These are phyloP conservation scores for Thermoascus crustaceus DNA, from an alignment of 2,329 filamentous ascomycete genomes.

Conservation along the genomic window DNA sequence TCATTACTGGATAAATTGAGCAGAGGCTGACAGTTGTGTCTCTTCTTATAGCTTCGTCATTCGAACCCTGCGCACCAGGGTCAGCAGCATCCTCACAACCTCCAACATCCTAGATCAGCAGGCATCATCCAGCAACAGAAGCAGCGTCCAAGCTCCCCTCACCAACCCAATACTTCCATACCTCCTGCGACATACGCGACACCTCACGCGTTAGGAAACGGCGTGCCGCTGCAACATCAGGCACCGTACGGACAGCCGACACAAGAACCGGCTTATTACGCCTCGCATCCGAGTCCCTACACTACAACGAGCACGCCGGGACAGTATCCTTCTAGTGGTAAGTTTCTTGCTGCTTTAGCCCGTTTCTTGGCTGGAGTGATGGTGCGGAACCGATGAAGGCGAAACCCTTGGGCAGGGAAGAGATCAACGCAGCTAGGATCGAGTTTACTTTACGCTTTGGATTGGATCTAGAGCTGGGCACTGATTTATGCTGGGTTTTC, in stretches of 20 bases:
- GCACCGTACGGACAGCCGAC: constrained; percentile 60
- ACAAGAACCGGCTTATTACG: constrained; percentile 65
- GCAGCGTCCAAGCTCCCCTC: constrained; percentile 51
- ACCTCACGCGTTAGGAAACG: constrained; percentile 25
- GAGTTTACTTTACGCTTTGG: too few relatives aligned
- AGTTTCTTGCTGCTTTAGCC: constrained; percentile 30
- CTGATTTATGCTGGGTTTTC: too few relatives aligned
- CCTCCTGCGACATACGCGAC: constrained; percentile 23
- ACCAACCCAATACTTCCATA: constrained; percentile 42
- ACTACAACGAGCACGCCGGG: constrained; percentile 72
- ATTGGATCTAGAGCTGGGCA: too few relatives aligned
- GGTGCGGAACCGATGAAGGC: neutral
- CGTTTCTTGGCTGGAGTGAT: constrained; percentile 1
- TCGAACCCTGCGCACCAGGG: constrained; percentile 20
- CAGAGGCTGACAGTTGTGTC: neutral
- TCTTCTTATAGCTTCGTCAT: constrained; percentile 22
- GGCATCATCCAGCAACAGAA: constrained; percentile 22
- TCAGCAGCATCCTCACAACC: constrained; percentile 21
- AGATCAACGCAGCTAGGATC: too few relatives aligned
- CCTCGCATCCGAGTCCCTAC: constrained; percentile 72
- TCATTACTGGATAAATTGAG: neutral
- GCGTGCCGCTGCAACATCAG: constrained; percentile 43
- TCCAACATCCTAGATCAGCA: constrained; percentile 22
- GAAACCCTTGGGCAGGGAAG: too few relatives aligned
- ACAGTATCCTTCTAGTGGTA: constrained; percentile 82